Evolutionary conservation across 2,329 filamentous ascomycete species (phyloP), one percentile per base, ranked within the genome.

Genomic region (Aspergillus sp.): DNA sequence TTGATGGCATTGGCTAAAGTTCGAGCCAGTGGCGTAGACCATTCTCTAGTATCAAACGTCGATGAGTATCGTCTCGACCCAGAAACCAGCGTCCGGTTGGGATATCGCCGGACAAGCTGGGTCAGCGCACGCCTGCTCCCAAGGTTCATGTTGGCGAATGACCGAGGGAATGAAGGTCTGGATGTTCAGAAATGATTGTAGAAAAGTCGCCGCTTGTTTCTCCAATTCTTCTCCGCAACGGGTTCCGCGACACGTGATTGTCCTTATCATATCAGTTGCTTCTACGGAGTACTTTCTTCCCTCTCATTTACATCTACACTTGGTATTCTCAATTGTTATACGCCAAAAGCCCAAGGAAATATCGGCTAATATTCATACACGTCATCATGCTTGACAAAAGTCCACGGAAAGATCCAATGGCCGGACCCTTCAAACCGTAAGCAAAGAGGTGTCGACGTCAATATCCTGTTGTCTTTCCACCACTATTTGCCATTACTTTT

Each of bases 1-100:
- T 88, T 89, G 64, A 98, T 96, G 50, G 92, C 93, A 73, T 93
- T 88, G 57, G 89, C 89, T 53, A 98, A 84, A 67, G 90, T 89
- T 74, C 95, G 94, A 7, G 94, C 93, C 62, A 99, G 79, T 14
- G 94, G 93, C 3, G 94, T 99, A 2, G 93, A 96, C 92, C 93
- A 97, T 80, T 90, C 80, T 63, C 89, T 83, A 36, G 74, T 70
- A 39, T 70, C 69, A 32, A 71, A 75, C 52, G 73, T 73, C 32
- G 72, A 74, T 61, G 65, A 71, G 54, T 67, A 75, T 72, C 73
- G 71, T 54, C 63, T 63, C 26, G 61, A 58, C 49, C 56, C 62
- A 59, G 56, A 57, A 24, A 50, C 55, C 42, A 67, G 56, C 31
- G 54, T 56, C 52, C 61, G 52, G 36, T 57, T 64, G 55, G 61